Conservation (phyloP, 495 filamentous ascomycete species). For the Podospora australis region DNA sequence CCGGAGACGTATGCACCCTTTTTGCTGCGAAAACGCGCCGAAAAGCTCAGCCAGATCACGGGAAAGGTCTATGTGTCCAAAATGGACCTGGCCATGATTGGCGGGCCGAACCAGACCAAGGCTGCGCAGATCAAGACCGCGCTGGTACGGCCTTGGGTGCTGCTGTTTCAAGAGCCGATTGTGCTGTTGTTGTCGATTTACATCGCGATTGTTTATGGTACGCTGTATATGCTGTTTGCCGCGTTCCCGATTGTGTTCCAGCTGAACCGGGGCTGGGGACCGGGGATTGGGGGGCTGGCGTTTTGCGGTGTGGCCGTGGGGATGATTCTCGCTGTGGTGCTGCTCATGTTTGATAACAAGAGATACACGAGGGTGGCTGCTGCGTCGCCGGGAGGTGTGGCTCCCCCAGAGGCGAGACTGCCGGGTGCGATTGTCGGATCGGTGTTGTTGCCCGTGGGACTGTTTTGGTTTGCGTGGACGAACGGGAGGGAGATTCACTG, state of each 20-base stretch:
- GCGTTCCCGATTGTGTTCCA: conserved; percentile 81
- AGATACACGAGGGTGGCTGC: conserved; percentile 51
- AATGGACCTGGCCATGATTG: conserved; percentile 51
- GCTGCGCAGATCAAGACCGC: conserved; percentile 41
- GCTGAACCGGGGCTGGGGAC: conserved; percentile 59
- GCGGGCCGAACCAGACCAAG: too few species aligned
- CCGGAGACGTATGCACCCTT: conserved; percentile 78
- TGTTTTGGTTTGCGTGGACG: conserved; percentile 62
- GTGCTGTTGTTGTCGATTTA: conserved; percentile 70
- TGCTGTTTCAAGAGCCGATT: conserved; percentile 79
- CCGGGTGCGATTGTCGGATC: conserved; percentile 64
- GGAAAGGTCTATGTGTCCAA: conserved; percentile 54
- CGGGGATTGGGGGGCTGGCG: conserved; percentile 68
- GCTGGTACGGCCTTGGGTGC: conserved; percentile 62
- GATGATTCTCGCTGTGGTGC: conserved; percentile 60
- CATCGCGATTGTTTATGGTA: conserved; percentile 72
- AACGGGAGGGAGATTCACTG: conserved; percentile 44
- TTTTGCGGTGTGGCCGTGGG: conserved; percentile 78
- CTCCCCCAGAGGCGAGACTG: conserved; percentile 73
- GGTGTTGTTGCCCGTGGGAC: conserved; percentile 43
- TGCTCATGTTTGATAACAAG: conserved; percentile 61
- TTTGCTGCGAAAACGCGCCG: conserved; percentile 65
- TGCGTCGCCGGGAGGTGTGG: conserved; percentile 42
- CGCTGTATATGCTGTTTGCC: conserved; percentile 84
- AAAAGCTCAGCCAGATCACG: conserved; percentile 57